Conservation (phyloP, 2,329 filamentous ascomycete species). For the Beauveria sp. region DNA sequence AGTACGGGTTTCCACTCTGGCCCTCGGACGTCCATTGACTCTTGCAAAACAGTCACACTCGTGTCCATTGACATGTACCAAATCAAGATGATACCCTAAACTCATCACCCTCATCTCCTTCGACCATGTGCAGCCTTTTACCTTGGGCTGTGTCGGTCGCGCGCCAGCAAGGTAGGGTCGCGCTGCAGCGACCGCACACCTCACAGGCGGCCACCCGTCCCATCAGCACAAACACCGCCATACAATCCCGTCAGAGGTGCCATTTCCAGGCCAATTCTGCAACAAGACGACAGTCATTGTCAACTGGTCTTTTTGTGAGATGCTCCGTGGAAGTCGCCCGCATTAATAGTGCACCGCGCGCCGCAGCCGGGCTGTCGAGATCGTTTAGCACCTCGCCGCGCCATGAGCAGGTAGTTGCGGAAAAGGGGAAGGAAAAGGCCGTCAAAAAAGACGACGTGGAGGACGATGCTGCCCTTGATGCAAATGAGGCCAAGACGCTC, state of each 20-base stretch:
- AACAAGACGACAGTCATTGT: background rate
- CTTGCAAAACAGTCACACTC: background rate
- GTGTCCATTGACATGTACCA: background rate
- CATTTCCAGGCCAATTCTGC: background rate
- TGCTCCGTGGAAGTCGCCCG: background rate
- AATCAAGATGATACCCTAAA: background rate
- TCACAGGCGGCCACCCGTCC: background rate
- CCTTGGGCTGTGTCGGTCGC: conserved; percentile 7
- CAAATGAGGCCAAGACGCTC: background rate
- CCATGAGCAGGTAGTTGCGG: background rate
- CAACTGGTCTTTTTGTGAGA: background rate
- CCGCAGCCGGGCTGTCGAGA: background rate
- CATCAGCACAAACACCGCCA: background rate
- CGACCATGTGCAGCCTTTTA: background rate
- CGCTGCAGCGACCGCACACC: background rate
- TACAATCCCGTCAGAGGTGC: background rate
- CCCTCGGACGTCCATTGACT: background rate
- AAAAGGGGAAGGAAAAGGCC: conserved; percentile 20
- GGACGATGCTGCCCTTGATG: conserved; percentile 57
- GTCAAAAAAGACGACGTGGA: conserved; percentile 58
- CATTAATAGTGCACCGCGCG: background rate
- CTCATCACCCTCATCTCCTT: background rate
- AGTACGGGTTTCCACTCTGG: background rate
- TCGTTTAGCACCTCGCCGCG: background rate
- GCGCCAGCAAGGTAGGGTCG: background rate